A percentile compares a stretch with the other conserved stretches of the same genome.
Conservation (phyloP, 2,329 filamentous ascomycete species). For the Claviceps fusiformis region DNA sequence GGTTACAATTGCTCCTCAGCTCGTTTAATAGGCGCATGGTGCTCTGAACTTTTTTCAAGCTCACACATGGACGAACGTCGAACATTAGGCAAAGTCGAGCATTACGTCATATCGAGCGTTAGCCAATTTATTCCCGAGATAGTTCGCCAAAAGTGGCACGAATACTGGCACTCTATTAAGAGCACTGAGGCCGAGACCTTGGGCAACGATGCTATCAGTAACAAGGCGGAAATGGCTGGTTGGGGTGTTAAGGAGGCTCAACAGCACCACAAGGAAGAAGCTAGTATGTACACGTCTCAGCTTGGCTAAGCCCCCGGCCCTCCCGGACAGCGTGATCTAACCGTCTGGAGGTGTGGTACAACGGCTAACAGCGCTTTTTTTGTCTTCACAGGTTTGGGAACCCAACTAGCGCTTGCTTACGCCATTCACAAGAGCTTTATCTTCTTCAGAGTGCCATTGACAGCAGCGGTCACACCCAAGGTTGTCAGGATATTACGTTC, state of each 20-base stretch:
- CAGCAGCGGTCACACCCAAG: slow-evolving; percentile 81
- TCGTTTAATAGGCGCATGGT: background rate
- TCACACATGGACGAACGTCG: background rate
- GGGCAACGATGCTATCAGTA: slow-evolving; percentile 29
- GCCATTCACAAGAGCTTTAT: slow-evolving; percentile 98
- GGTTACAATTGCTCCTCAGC: slow-evolving; percentile 12
- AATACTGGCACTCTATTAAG: slow-evolving; percentile 34
- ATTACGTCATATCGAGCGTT: slow-evolving; percentile 48
- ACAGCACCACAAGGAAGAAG: slow-evolving; percentile 46
- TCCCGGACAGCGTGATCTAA: background rate
- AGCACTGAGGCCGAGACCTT: slow-evolving; percentile 28
- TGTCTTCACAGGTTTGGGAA: slow-evolving; percentile 43
- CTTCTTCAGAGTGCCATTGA: slow-evolving; percentile 85
- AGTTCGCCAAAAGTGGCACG: slow-evolving; percentile 38
- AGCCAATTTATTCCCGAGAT: slow-evolving; percentile 46
- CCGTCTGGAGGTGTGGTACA: background rate
- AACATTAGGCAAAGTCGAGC: slow-evolving; percentile 43
- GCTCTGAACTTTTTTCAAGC: background rate
- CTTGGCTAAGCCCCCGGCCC: background rate
- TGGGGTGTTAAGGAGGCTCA: slow-evolving; percentile 53
- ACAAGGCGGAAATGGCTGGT: slow-evolving; percentile 35
- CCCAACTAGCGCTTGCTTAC: slow-evolving; percentile 84
- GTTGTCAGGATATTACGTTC: slow-evolving; percentile 77
- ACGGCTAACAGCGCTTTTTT: slow-evolving; percentile 10
- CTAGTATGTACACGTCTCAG: slow-evolving; percentile 47